Evolutionary conservation across 2,329 filamentous ascomycete genomes (phyloP).

Genomic region (Aureobasidium sp.): DNA sequence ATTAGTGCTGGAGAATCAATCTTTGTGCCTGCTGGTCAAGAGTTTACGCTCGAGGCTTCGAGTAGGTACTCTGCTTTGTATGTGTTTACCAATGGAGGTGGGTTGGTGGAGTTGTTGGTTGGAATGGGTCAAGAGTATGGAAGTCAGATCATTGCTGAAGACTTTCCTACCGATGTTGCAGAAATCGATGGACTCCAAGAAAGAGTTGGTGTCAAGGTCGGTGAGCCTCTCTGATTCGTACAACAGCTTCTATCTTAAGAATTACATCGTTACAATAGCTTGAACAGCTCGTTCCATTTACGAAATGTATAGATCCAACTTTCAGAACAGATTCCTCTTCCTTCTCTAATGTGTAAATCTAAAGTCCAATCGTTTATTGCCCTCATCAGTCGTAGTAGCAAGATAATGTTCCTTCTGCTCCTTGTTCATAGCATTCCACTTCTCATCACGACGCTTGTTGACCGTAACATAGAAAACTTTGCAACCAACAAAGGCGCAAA

Average conservation of each 20-base stretch:
- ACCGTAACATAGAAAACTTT: constrained; percentile 61
- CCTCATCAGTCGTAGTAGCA: constrained; percentile 39
- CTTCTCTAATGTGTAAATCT: constrained; percentile 35
- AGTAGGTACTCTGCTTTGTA: constrained; percentile 55
- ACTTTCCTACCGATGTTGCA: constrained; percentile 7
- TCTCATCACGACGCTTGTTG: constrained; percentile 51
- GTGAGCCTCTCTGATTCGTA: background rate
- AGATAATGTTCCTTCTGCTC: constrained; percentile 58
- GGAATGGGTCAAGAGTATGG: constrained; percentile 28
- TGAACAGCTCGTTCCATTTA: no score
- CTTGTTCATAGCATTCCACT: constrained; percentile 56
- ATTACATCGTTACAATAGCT: no score
- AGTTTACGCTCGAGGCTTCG: constrained; percentile 50
- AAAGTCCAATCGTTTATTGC: constrained; percentile 46
- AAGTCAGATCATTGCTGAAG: constrained; percentile 24
- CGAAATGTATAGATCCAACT: no score
- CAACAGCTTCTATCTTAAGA: no score
- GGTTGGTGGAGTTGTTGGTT: constrained; percentile 52
- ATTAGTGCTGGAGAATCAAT: constrained; percentile 56
- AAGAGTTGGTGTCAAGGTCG: constrained; percentile 9
- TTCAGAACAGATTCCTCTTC: no score
- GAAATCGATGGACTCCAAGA: background rate
- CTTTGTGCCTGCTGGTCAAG: constrained; percentile 52
- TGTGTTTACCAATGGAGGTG: constrained; percentile 55
- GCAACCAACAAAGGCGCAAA: constrained; percentile 55